Evolutionary conservation across 768 basidiomycete species (phyloP), one percentile per base, ranked within the genome.

Genomic region (Heimioporus sp.): DNA sequence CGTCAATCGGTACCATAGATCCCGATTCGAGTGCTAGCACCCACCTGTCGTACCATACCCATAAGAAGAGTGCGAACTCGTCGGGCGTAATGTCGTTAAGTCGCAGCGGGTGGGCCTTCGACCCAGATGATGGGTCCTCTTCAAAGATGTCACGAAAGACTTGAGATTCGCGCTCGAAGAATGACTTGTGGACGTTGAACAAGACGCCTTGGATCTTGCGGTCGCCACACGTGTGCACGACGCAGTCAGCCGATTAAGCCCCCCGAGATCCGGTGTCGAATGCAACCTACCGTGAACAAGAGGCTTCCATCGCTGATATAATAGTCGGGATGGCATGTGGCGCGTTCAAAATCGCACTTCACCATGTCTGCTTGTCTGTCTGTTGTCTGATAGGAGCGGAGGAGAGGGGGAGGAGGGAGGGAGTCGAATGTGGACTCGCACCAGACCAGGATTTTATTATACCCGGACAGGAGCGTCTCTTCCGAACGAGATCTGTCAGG

Each of bases 11-110:
- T 4, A 34, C 37, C 20, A n/a, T 8, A 15, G 24, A 49, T 36
- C 16, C 24, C 19, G 28, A 30, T 35, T 17, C 3, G 1, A 21
- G 19, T 12, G 12, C 16, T 6, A 12, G 12, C 35, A 21, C 46
- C 37, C 49, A 85, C 85, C 71, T 68, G 17, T 83, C 79, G 17
- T 86, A 86, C 54, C 84, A 82, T 0, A 85, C 75, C 80, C 79
- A 83, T 0, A 83, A 51, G 1, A 86, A 75, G 0, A 72, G 71
- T 0, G 72, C 71, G 40, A 85, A 82, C 0, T 83, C 81, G 0
- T 70, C 63, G 0, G 72, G 61, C 2, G 66, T 67, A 1, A 74
- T 71, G 12, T 74, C 66, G 12, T 74, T 65, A 5, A 86, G 66
- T 1, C 72, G 65, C n/a, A 81, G 72, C 0, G 81, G 76, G 15